Evolutionary conservation across 2,329 filamentous ascomycete species (phyloP), one percentile per base, ranked within the genome.

Genomic region (Arthrinium phaeospermum): DNA sequence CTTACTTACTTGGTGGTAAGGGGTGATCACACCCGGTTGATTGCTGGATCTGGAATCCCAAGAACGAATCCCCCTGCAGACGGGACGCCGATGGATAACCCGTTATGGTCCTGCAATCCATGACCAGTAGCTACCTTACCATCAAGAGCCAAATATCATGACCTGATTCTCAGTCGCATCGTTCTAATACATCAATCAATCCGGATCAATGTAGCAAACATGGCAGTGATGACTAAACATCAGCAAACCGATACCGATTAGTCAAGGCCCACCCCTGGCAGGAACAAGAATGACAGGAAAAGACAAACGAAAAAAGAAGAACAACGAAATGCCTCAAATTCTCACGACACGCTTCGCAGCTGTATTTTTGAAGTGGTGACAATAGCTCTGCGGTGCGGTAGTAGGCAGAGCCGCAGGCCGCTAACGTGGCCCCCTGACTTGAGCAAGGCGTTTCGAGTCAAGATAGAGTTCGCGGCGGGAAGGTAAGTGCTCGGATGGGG

Each of bases 211-310:
- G 2, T 51, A 51, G 47, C 22, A 24, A 24, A 13, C 7, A 12
- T 24, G 16, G 12, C 8, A 24, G 47, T 24, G 10, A n/a, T 13
- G 22, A 12, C 16, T 12, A 4, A 10, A n/a, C 12, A 24, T 24
- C 7, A 51, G 12, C n/a, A 14, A 13, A 3, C 3, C n/a, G 49
- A 10, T 12, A 3, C 3, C n/a, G 49, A 10, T 12, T 12, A n/a
- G 12, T 1, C 4, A 27, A 24, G 12, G 3, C 24, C n/a, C 13
- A 27, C 10, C 0, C 24, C 1, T 4, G 5, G 27, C n/a, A 0
- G 27, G n/a, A 51, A 0, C 5, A 51, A 27, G 19, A 22, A 22
- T 19, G 19, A 47, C 3, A 47, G 5, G 16, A 47, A 22, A 22
- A 22, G 22, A 47, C 4, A 46, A 5, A 19, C 46, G 19, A 7